Evolutionary conservation across 1,139 yeast genomes (phyloP), one percentile per base, ranked within the genome.

Genomic region (Taphrina confusa): DNA sequence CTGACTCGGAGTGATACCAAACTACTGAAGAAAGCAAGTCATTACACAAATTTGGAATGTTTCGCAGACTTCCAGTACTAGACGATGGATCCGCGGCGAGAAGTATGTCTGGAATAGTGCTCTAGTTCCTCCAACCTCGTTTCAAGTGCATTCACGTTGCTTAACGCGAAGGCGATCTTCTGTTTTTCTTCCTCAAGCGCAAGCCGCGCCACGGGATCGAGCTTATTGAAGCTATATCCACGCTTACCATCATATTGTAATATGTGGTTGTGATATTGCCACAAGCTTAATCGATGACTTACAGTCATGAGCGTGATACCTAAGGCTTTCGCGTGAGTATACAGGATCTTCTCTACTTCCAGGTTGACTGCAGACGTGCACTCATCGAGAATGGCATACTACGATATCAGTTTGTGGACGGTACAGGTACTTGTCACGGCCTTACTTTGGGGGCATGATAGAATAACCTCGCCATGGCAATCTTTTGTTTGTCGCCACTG

Each of bases 361-460:
- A 95, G 87, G 0, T 96, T 84, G 1, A 90, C 95, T 1, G 96
- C 92, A 4, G 96, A 88, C 0, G 97, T 91, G 73, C 97, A 91
- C 74, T 91, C 97, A 74, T 91, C 97, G 66, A 91, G 77, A 28
- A 91, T 96, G 0, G 97, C 97, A 91, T 77, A 68, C 97, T 80
- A 1, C 95, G n/a, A n/a, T n/a, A n/a, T n/a, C n/a, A n/a, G n/a
- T n/a, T n/a, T n/a, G n/a, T n/a, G n/a, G n/a, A n/a, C n/a, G n/a
- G n/a, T n/a, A n/a, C n/a, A n/a, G n/a, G n/a, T n/a, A n/a, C n/a
- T n/a, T n/a, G n/a, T n/a, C n/a, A n/a, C n/a, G n/a, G n/a, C 27
- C 36, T 16, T 47, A 45, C 59, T 25, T 33, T 33, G 1, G 44
- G 49, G 2, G 37, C 40, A n/a, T 37, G 50, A 30, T 45, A 49